Conservation (phyloP, 192 early-diverging fungal species). For the Coemansia sp. region DNA sequence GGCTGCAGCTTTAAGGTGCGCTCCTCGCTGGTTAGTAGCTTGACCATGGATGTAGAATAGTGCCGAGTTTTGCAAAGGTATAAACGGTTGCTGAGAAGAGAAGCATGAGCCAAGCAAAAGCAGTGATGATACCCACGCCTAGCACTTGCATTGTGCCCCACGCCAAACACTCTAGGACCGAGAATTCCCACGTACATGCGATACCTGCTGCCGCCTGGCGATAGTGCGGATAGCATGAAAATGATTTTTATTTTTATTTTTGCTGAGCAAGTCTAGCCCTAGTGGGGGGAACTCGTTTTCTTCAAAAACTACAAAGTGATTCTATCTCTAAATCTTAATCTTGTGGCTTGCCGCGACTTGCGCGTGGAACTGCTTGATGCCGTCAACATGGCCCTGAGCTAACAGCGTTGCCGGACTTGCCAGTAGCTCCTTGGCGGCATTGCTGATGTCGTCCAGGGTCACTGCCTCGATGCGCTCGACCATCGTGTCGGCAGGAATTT, state of each 20-base stretch:
- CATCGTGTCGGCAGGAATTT: constrained; percentile 78
- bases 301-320: too few relatives aligned
- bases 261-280: too few relatives aligned
- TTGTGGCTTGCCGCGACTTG: constrained; percentile 41
- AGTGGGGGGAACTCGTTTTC: too few relatives aligned
- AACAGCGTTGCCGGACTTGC: constrained; percentile 68
- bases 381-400: constrained; percentile 62
- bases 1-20: constrained; percentile 36
- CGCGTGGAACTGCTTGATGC: constrained; percentile 35
- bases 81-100: background rate
- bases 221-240: too few relatives aligned
- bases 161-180: background rate
- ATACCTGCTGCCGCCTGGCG: too few relatives aligned
- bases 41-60: constrained; percentile 23
- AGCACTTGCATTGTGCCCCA: too few relatives aligned
- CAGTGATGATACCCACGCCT: too few relatives aligned
- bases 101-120: background rate
- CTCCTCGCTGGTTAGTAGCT: constrained; percentile 25
- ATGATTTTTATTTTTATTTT: too few relatives aligned
- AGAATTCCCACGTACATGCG: background rate
- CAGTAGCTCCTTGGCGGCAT: constrained; percentile 72
- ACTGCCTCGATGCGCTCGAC: constrained; percentile 79
- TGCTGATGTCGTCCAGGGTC: constrained; percentile 70
- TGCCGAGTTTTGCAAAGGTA: background rate
- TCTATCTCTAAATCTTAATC: constrained; percentile 14